These are phyloP conservation scores for Hypoxylon sp. DNA, from an alignment of 2,329 filamentous ascomycete genomes.

Conservation along the genomic window DNA sequence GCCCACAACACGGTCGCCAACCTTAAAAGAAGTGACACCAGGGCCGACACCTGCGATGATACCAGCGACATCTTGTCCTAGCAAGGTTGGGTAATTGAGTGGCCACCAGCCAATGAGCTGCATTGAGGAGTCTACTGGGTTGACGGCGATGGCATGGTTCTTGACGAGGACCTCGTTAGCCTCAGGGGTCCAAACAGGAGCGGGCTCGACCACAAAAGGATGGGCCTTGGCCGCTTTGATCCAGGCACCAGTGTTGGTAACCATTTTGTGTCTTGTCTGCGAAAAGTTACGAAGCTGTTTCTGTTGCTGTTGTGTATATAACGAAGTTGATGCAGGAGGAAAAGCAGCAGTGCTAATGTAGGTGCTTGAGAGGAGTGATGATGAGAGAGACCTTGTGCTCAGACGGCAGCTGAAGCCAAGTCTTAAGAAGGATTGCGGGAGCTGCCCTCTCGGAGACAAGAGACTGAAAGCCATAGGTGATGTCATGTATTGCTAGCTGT, in stretches of 20 bases:
- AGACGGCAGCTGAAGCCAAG: slow-evolving; percentile 24
- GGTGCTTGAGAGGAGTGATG: slow-evolving; percentile 14
- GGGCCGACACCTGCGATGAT: slow-evolving; percentile 45
- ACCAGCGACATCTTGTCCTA: slow-evolving; percentile 48
- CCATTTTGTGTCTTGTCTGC: slow-evolving; percentile 23
- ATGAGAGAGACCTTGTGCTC: slow-evolving; percentile 16
- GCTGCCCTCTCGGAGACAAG: slow-evolving; percentile 14
- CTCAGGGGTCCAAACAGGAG: slow-evolving; percentile 34
- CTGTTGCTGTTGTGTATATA: slow-evolving; percentile 8
- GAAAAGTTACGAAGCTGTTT: slow-evolving; percentile 11
- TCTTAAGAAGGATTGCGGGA: slow-evolving; percentile 32
- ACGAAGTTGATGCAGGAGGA: no score
- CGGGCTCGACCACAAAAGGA: slow-evolving; percentile 36
- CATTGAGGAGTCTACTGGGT: slow-evolving; percentile 46
- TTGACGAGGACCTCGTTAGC: slow-evolving; percentile 42
- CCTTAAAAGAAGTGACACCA: slow-evolving; percentile 39
- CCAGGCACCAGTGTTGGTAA: slow-evolving; percentile 36
- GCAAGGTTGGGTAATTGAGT: slow-evolving; percentile 47
- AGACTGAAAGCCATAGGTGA: slow-evolving; percentile 21
- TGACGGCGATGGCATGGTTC: slow-evolving; percentile 46
- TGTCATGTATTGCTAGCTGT: slow-evolving; percentile 22
- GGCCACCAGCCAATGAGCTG: slow-evolving; percentile 44
- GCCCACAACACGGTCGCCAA: slow-evolving; percentile 46
- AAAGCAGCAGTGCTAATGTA: slow-evolving; percentile 1
- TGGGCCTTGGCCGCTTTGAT: slow-evolving; percentile 36